Evolutionary conservation across 2,329 filamentous ascomycete genomes (phyloP), one percentile per base, ranked within the genome.

Genomic region (Cryphonectria naterciae): DNA sequence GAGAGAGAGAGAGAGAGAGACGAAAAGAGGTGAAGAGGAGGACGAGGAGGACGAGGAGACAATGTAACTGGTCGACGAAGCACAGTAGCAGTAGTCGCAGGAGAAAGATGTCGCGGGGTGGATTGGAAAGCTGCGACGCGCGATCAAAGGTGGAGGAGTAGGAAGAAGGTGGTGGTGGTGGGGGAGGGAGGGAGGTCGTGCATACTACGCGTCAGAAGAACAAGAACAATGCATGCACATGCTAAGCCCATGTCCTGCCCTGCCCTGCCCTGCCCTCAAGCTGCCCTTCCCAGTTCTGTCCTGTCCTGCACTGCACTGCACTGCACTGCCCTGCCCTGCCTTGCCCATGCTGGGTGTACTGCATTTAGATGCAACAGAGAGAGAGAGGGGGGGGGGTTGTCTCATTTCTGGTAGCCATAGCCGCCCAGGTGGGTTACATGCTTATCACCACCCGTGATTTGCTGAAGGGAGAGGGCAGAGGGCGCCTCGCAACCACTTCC

Each of bases 401-500:
- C 17, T 61, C 58, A 39, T 61, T 61, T n/a, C 58, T 62, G 39
- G 35, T 6, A 65, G 58, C 56, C 37, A 63, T 72, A 72, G 69
- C 68, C 71, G 71, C 71, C 71, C 32, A 54, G 66, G 66, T 68
- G 71, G 68, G 63, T 49, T 58, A 7, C 68, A 72, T 52, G 46
- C 37, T 35, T 35, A 37, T 25, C 58, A 66, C 19, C 37, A 46
- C 25, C 58, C 61, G 65, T 71, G 71, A 73, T 69, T 69, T 56
- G 66, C 65, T 39, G 46, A 49, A 49, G 1, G 6, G 19, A 32
- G 28, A 32, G 52, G n/a, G n/a, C n/a, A n/a, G n/a, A 11, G 54
- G 67, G 71, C 71, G 71, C 69, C 66, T 73, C 63, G 46, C 10
- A 17, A 66, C 69, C 63, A n/a, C n/a, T n/a, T n/a, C n/a, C 65